Evolutionary conservation across 2,329 filamentous ascomycete genomes (phyloP).

Genomic region (Clonostachys rosea): DNA sequence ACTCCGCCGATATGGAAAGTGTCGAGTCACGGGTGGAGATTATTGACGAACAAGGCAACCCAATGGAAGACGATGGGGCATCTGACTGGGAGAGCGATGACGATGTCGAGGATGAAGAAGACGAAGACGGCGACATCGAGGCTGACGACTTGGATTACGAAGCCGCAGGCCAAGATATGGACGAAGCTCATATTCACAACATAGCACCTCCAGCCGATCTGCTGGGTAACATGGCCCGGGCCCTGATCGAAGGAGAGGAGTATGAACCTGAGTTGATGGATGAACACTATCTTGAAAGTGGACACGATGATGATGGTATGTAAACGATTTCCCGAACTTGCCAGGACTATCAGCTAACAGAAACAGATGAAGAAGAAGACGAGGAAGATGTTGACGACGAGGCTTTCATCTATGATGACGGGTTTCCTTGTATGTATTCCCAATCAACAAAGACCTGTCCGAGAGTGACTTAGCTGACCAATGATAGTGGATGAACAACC

Average conservation of each 20-base stretch:
- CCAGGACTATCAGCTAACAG: constrained; percentile 11
- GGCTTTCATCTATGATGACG: constrained; percentile 57
- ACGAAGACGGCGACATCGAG: constrained; percentile 30
- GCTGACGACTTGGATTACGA: constrained; percentile 51
- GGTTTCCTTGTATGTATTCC: constrained; percentile 46
- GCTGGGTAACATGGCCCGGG: constrained; percentile 51
- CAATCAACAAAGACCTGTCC: too few relatives aligned
- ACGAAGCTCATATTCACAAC: constrained; percentile 41
- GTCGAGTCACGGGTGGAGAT: constrained; percentile 51
- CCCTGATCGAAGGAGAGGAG: constrained; percentile 47
- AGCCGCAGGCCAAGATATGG: constrained; percentile 48
- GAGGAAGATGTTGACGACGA: constrained; percentile 68
- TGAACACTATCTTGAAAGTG: constrained; percentile 49
- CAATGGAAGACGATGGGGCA: constrained; percentile 53
- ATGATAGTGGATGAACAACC: constrained; percentile 31
- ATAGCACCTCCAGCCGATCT: constrained; percentile 35
- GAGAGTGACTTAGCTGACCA: neutral
- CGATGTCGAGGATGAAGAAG: constrained; percentile 48
- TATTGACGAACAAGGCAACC: constrained; percentile 58
- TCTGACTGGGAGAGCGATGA: constrained; percentile 60
- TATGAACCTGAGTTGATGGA: constrained; percentile 32
- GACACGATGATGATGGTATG: constrained; percentile 50
- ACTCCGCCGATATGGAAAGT: constrained; percentile 42
- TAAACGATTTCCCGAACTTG: neutral
- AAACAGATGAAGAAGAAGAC: constrained; percentile 54